phyloP scores from a whole-genome alignment of 192 early-diverging fungal genomes.

The Kickxella alabastrina region DNA sequence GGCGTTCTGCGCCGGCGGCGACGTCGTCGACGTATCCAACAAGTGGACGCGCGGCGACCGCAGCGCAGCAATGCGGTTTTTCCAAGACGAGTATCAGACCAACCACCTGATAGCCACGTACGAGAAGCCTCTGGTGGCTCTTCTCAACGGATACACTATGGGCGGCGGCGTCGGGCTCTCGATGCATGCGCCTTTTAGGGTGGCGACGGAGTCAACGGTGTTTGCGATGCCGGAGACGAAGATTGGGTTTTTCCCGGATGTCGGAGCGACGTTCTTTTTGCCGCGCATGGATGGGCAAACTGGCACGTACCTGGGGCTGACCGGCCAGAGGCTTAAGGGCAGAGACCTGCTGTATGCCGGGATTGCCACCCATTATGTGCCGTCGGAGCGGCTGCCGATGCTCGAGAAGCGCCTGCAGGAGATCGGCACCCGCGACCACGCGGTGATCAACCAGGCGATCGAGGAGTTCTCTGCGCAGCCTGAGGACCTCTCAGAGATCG shows the following conservation, averaged over 20 bases:
- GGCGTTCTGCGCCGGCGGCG: constrained; percentile 92
- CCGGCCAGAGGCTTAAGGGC: constrained; percentile 73
- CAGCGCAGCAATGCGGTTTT: constrained; percentile 65
- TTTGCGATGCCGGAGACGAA: constrained; percentile 98
- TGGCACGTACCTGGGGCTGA: constrained; percentile 89
- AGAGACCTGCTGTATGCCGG: constrained; percentile 87
- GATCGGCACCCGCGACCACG: constrained; percentile 69
- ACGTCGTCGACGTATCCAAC: constrained; percentile 61
- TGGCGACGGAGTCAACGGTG: constrained; percentile 92
- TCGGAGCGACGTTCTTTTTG: constrained; percentile 92
- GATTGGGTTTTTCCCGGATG: constrained; percentile 97
- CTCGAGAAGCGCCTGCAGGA: constrained; percentile 80
- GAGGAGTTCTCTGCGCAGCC: constrained; percentile 85
- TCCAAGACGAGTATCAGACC: constrained; percentile 87
- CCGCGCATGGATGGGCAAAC: constrained; percentile 91
- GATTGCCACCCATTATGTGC: constrained; percentile 95
- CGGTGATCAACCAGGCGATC: constrained; percentile 78
- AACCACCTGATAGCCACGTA: constrained; percentile 90
- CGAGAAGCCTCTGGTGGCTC: constrained; percentile 80
- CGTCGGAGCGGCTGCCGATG: constrained; percentile 72
- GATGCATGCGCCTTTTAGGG: constrained; percentile 91
- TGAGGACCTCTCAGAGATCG: constrained; percentile 10
- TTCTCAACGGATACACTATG: constrained; percentile 92
- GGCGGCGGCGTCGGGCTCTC: constrained; percentile 96
- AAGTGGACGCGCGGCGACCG: constrained; percentile 34